Conservation (phyloP, 1,139 yeast genomes). For the Candida freyschussii region DNA sequence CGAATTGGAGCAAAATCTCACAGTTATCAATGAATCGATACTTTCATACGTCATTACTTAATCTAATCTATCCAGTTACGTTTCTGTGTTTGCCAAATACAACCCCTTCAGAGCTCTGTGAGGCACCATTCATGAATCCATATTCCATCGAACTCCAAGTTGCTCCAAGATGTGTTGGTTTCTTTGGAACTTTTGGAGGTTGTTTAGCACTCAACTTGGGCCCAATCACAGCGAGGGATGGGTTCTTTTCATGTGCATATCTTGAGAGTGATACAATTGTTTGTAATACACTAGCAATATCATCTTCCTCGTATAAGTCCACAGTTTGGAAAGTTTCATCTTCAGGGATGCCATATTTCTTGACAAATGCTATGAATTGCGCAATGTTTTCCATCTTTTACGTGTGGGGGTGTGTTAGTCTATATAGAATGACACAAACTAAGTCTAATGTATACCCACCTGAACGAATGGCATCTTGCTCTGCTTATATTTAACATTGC, state of each 20-base stretch:
- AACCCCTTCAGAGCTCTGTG: conserved; percentile 46
- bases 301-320: conserved; percentile 68
- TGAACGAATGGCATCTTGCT: conserved; percentile 81
- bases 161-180: conserved; percentile 29
- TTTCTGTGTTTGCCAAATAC: conserved; percentile 47
- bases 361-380: conserved; percentile 58
- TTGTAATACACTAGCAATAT: conserved; percentile 73
- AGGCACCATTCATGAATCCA: conserved; percentile 54
- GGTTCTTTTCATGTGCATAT: conserved; percentile 45
- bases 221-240: conserved; percentile 44
- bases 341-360: conserved; percentile 65
- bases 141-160: conserved; percentile 54
- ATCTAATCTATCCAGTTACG: conserved; percentile 27
- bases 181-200: conserved; percentile 36
- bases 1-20: conserved; percentile 22
- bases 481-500: conserved; percentile 45
- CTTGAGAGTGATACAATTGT: conserved; percentile 73
- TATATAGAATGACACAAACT: conserved; percentile 4
- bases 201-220: conserved; percentile 38
- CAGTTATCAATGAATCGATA: conserved; percentile 22
- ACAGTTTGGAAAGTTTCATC: conserved; percentile 82
- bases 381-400: conserved; percentile 78
- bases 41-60: conserved; percentile 19
- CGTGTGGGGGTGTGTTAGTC: conserved; percentile 1
- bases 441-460: conserved; percentile 14